Conservation (phyloP, 768 basidiomycete species). For the Suillus brevipes region DNA sequence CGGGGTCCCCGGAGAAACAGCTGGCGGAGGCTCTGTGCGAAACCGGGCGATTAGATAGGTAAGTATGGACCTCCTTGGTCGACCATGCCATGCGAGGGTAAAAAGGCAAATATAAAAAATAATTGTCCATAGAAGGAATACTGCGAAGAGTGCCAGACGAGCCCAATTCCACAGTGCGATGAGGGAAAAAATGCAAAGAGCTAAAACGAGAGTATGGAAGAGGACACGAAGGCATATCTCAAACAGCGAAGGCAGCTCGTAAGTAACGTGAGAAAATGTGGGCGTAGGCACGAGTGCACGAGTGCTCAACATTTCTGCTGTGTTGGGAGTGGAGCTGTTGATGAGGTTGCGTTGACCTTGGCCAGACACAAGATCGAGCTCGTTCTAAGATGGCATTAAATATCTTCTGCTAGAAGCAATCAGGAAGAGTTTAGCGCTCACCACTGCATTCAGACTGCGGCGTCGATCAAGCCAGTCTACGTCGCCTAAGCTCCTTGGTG, state of each 20-base stretch:
- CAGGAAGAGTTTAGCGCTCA: conserved; percentile 39
- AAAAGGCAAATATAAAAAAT: conserved; percentile 58
- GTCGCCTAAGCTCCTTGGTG: conserved; percentile 62
- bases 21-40: conserved; percentile 34
- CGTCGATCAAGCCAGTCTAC: conserved; percentile 79
- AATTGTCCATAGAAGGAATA: conserved; percentile 64
- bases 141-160: conserved; percentile 53
- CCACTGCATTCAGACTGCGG: conserved; percentile 69
- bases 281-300: conserved; percentile 36
- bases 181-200: conserved; percentile 56
- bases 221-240: conserved; percentile 48
- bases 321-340: conserved; percentile 48
- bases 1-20: conserved; percentile 37
- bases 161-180: conserved; percentile 59
- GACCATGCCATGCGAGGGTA: conserved; percentile 56
- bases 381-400: conserved; percentile 48
- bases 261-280: conserved; percentile 21
- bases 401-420: conserved; percentile 10
- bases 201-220: conserved; percentile 59
- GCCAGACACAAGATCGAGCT: conserved; percentile 68
- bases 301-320: conserved; percentile 49
- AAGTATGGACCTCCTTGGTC: conserved; percentile 58
- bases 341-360: conserved; percentile 50
- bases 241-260: conserved; percentile 38
- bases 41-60: conserved; percentile 48